A percentile compares a stretch with the other conserved stretches of the same genome.
Evolutionary conservation across 139 green algal species (phyloP).

Genomic region (Volvox africanus): DNA sequence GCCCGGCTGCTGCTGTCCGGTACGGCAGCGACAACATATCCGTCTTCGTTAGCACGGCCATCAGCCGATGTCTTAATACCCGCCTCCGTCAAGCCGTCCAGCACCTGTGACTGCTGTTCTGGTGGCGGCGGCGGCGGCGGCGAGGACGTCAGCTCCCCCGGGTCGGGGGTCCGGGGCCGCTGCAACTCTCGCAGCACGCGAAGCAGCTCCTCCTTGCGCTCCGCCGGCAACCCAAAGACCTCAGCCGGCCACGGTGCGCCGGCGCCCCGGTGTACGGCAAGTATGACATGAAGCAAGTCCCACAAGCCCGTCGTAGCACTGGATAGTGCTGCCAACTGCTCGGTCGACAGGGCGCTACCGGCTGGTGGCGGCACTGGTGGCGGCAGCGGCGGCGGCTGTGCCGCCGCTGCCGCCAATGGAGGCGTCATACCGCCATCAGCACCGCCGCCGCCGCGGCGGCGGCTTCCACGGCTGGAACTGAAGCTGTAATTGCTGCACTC

Average conservation of each 20-base stretch:
- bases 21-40: background rate
- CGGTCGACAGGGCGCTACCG: background rate
- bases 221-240: conserved; percentile 4
- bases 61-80: too few species aligned
- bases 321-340: background rate
- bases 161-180: background rate
- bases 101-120: background rate
- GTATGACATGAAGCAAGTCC: conserved; percentile 33
- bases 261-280: background rate
- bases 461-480: background rate
- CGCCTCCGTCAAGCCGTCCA: background rate
- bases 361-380: background rate
- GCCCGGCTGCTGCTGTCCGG: too few species aligned
- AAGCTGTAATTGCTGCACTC: background rate
- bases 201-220: background rate
- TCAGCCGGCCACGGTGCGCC: conserved; percentile 3
- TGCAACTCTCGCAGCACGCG: background rate
- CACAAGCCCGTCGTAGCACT: conserved; percentile 20
- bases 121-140: too few species aligned
- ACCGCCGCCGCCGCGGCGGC: background rate
- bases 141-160: too few species aligned
- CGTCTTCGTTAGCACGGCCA: background rate
- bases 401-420: background rate
- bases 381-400: background rate
- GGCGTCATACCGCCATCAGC: too few species aligned